Base-by-base conservation (phyloP, 345 rosid genomes). In the Rhizophora apiculata region DNA sequence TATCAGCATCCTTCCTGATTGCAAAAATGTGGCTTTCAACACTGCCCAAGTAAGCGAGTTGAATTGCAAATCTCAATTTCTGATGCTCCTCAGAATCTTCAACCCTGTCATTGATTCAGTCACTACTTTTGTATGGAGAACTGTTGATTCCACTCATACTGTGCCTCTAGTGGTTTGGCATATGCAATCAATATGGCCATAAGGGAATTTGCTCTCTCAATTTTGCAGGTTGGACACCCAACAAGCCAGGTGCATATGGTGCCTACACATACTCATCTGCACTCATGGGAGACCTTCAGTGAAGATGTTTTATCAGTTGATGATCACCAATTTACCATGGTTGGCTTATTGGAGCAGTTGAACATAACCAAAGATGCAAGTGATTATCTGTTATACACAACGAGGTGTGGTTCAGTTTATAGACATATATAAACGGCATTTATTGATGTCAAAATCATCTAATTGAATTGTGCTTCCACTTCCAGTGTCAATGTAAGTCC, bases 401-500 rank as follows among this genome's bases (percentile, higher is more conserved):
- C 80, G 6, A 69, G 80, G 76, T 72, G 29, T 62, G 64, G 39
- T 16, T 16, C 49, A 43, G 49, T 43, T 11, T 10, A 3, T 43
- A 34, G 13, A 37, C 9, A 3, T 3, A 13, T 13, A 43, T 10
- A 7, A 37, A 39, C 46, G 2, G 46, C 48, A 43, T 43, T 11
- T 4, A 15, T 43, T 13, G 49, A 13, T 3, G 18, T 43, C 19
- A 43, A 11, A 43, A 13, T 39, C 18, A 43, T 43, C 18, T 43
- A 43, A 43, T 13, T 43, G 18, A 13, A 24, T 13, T 56, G 60
- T 56, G 29, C 13, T 21, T 24, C 29, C 6, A 24, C 39, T 74
- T 76, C 52, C 83, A 86, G 89, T 18, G 78, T 86, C 15, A 55
- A 79, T 54, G 71, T 86, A 48, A 72, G 70, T 49, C 78, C 88